Conservation (phyloP, 2,329 filamentous ascomycete genomes). For the Sclerotinia glacialis region DNA sequence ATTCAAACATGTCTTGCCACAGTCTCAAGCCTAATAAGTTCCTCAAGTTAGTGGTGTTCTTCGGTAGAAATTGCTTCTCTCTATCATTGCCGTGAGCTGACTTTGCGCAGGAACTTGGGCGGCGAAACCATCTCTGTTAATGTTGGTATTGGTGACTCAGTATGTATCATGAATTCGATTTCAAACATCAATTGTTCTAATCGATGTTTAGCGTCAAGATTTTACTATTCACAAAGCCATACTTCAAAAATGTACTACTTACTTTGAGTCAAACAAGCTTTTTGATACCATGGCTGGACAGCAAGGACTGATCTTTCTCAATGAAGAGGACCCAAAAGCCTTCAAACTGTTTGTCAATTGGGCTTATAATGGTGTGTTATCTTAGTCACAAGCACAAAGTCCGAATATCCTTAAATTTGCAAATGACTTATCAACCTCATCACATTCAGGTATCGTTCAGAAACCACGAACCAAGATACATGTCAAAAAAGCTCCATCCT, state of each 20-base stretch:
- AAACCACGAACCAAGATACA: slow-evolving; percentile 18
- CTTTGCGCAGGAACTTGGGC: background rate
- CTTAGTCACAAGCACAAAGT: background rate
- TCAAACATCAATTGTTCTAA: too few species aligned
- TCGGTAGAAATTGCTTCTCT: background rate
- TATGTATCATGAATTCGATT: background rate
- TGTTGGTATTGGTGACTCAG: slow-evolving; percentile 10
- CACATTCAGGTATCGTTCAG: slow-evolving; percentile 4
- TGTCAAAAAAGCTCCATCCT: background rate
- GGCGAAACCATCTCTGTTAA: slow-evolving; percentile 14
- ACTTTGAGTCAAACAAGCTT: slow-evolving; percentile 22
- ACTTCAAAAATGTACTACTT: slow-evolving; percentile 23
- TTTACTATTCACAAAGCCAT: slow-evolving; percentile 26
- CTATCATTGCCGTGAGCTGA: background rate
- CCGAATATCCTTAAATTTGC: background rate
- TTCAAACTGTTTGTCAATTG: slow-evolving; percentile 26
- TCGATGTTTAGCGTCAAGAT: slow-evolving; percentile 16
- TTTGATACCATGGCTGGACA: slow-evolving; percentile 19
- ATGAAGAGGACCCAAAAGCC: slow-evolving; percentile 22
- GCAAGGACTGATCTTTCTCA: slow-evolving; percentile 22
- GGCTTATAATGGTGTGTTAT: slow-evolving; percentile 21
- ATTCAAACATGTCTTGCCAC: slow-evolving; percentile 25
- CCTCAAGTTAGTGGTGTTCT: slow-evolving; percentile 16
- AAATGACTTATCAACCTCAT: background rate
- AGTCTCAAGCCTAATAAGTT: slow-evolving; percentile 24